A percentile compares a stretch with the other conserved stretches of the same genome.
These are phyloP conservation scores for Solanum peruvianum DNA, from an alignment of 257 asterid genomes.

Conservation along the genomic window DNA sequence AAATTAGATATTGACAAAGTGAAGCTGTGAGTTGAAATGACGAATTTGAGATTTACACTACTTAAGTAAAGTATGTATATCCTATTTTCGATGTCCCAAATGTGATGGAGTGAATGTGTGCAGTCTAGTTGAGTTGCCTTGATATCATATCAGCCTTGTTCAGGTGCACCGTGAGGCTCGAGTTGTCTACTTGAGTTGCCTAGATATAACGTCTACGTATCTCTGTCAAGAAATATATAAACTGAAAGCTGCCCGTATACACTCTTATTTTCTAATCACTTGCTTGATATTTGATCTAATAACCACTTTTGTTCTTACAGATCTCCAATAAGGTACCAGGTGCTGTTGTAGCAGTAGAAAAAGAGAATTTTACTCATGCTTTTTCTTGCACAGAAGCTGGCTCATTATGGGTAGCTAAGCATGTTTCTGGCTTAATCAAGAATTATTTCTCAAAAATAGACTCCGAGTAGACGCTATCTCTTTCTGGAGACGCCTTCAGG, in stretches of 20 bases:
- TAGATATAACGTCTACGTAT: neutral
- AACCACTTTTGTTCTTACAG: constrained; percentile 15
- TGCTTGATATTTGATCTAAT: neutral
- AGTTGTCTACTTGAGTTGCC: neutral
- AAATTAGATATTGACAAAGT: neutral
- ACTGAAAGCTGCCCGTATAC: neutral
- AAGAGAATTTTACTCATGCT: constrained; percentile 59
- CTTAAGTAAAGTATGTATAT: neutral
- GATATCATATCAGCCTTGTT: neutral
- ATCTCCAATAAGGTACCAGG: constrained; percentile 43
- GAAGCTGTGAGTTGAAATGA: neutral
- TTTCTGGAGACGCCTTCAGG: neutral
- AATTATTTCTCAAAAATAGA: constrained; percentile 1
- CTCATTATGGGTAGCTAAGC: constrained; percentile 64
- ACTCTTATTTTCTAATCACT: neutral
- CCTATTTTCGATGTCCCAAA: neutral
- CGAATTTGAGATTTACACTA: neutral
- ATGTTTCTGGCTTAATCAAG: constrained; percentile 44
- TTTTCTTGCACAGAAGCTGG: constrained; percentile 84
- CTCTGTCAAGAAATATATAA: neutral
- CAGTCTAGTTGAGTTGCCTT: neutral
- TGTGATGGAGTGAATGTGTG: neutral
- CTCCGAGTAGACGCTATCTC: neutral
- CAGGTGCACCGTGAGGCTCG: neutral
- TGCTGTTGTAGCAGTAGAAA: constrained; percentile 36